A percentile compares a stretch with the other conserved stretches of the same genome.
phyloP scores from a whole-genome alignment of 768 basidiomycete genomes.

The Hypholoma sublateritium region DNA sequence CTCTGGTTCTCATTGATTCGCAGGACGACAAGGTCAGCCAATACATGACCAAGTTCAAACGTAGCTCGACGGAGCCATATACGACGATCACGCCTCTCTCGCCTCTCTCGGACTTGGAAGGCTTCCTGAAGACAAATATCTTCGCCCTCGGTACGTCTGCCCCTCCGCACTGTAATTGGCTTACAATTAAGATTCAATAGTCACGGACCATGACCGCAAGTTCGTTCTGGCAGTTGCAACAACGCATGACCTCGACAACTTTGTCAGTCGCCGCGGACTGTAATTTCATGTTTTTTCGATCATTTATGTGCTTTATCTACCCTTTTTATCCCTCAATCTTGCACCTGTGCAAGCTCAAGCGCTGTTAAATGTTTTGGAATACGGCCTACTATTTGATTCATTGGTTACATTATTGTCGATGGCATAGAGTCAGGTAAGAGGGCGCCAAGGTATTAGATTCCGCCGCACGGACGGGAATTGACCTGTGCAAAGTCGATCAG shows the following conservation, averaged over 20 bases:
- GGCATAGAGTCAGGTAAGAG: slow-evolving; percentile 6
- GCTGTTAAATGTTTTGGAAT: background rate
- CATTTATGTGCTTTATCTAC: background rate
- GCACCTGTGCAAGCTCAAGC: slow-evolving; percentile 1
- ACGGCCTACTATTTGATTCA: slow-evolving; percentile 5
- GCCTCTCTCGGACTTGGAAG: slow-evolving; percentile 77
- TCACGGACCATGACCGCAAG: slow-evolving; percentile 80
- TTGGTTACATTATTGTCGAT: background rate
- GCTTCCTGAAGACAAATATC: slow-evolving; percentile 68
- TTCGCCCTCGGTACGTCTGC: slow-evolving; percentile 68
- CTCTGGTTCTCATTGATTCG: slow-evolving; percentile 2
- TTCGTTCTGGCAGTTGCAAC: slow-evolving; percentile 85
- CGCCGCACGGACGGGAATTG: slow-evolving; percentile 37
- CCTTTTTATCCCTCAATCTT: background rate
- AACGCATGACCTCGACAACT: slow-evolving; percentile 68
- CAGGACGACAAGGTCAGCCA: slow-evolving; percentile 71
- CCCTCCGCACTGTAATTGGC: background rate
- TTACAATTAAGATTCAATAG: slow-evolving; percentile 34
- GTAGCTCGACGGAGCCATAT: slow-evolving; percentile 64
- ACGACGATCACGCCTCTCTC: slow-evolving; percentile 80
- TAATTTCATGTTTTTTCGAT: slow-evolving; percentile 11
- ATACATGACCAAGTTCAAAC: slow-evolving; percentile 76
- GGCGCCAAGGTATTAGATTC: slow-evolving; percentile 36
- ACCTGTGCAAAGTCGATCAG: slow-evolving; percentile 21
- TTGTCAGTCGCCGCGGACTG: slow-evolving; percentile 51